Conservation (phyloP, 805 yeast species). For the Saturnispora mendoncae region DNA sequence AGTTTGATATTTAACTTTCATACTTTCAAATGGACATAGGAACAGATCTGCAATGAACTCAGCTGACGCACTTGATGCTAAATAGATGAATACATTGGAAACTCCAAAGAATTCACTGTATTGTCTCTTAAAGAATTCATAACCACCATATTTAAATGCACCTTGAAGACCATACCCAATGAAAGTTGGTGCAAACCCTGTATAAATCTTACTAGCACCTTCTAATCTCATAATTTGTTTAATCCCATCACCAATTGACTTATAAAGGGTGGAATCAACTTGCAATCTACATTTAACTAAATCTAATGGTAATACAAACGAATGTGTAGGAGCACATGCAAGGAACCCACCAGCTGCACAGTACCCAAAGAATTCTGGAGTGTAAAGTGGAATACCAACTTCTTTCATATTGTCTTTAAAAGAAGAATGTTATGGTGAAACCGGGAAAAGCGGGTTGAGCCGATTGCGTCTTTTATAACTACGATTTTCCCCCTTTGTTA, state of each 20-base stretch:
- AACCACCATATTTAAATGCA: conserved; percentile 94
- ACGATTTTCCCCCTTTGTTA: too few relatives aligned
- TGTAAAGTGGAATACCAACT: conserved; percentile 39
- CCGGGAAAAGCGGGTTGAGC: conserved; percentile 3
- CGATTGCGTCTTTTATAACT: too few relatives aligned
- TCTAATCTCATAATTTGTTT: conserved; percentile 58
- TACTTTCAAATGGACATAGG: conserved; percentile 90
- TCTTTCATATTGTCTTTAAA: neutral
- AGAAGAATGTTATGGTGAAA: neutral
- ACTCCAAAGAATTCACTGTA: conserved; percentile 64
- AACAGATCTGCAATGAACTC: conserved; percentile 87
- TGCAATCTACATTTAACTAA: conserved; percentile 90
- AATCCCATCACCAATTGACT: conserved; percentile 78
- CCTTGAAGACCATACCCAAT: conserved; percentile 94
- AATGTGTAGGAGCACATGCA: conserved; percentile 97
- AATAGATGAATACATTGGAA: conserved; percentile 61
- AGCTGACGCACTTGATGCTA: conserved; percentile 87
- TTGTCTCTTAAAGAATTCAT: conserved; percentile 79
- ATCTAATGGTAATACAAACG: conserved; percentile 88
- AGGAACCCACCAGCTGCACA: conserved; percentile 72
- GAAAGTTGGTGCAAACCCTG: conserved; percentile 88
- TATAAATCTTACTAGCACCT: conserved; percentile 69
- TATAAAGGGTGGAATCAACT: conserved; percentile 66
- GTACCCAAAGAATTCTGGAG: conserved; percentile 58
- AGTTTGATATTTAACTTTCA: conserved; percentile 90